Conservation (phyloP, 495 filamentous ascomycete genomes). For the Elaphomyces granulatus region DNA sequence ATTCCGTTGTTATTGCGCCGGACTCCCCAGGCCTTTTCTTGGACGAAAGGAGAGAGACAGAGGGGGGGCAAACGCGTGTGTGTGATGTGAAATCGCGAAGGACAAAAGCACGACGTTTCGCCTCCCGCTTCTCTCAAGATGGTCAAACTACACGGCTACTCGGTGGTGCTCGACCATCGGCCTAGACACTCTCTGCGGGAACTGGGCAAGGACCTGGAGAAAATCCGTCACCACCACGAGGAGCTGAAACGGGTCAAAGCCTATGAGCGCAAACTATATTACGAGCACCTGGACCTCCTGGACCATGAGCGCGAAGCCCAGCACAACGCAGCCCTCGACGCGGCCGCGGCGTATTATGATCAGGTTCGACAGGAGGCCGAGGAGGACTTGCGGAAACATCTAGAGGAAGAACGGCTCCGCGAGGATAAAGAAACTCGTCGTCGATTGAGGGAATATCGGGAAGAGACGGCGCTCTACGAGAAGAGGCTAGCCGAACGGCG, state of each 20-base stretch:
- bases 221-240: slow-evolving; percentile 22
- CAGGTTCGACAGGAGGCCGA: slow-evolving; percentile 48
- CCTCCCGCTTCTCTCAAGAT: neutral
- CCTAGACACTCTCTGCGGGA: neutral
- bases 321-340: slow-evolving; percentile 47
- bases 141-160: too few relatives aligned
- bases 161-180: neutral
- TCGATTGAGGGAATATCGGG: slow-evolving; percentile 22
- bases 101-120: too few relatives aligned
- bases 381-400: slow-evolving; percentile 20
- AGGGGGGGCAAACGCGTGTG: slow-evolving; percentile 23
- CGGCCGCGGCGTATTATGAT: slow-evolving; percentile 47
- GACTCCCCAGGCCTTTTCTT: too few relatives aligned
- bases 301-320: slow-evolving; percentile 28
- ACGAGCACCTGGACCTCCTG: slow-evolving; percentile 31
- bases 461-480: slow-evolving; percentile 25
- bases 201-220: slow-evolving; percentile 26
- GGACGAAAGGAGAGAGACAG: slow-evolving; percentile 22
- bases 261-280: slow-evolving; percentile 31
- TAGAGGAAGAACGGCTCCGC: slow-evolving; percentile 19
- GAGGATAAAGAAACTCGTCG: slow-evolving; percentile 21
- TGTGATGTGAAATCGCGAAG: too few relatives aligned
- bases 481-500: slow-evolving; percentile 24
- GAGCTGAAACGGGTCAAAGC: slow-evolving; percentile 30
- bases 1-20: too few relatives aligned